Base-by-base conservation (phyloP, 2,329 filamentous ascomycete genomes). In the Nothopassalora personata region DNA sequence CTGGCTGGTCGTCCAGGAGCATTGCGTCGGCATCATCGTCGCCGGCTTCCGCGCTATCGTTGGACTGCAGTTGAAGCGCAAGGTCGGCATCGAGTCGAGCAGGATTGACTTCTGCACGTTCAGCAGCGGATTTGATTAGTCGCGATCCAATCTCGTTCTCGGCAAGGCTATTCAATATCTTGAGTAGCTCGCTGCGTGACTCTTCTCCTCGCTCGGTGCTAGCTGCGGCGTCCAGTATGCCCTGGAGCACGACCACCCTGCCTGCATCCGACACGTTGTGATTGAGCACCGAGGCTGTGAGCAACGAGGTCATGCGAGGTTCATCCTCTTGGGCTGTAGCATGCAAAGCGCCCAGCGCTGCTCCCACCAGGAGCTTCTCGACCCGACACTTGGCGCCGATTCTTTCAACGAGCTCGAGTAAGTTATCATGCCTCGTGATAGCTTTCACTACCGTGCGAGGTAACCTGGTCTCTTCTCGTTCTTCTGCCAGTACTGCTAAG, bases 401-500 rank as follows among this genome's bases (percentile, higher is more conserved):
- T 34, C 85, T 80, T 1, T 82, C 73, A 1, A 93, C 76, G 11
- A 83, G 79, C 43, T 75, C 74, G n/a, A 83, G 77, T 28, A 91
- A 76, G 50, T 85, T 79, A 0, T 83, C 78, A 19, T 89, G 75
- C 62, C 84, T 86, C 60, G 90, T 76, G 5, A 94, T 74, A 9
- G 84, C 83, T 71, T 86, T 90, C 31, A 87, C 82, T 4, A 93
- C 85, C 61, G 84, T 83, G 67, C 81, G 82, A 0, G 90, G 87
- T 58, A 96, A 80, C 62, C 84, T 83, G 61, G 85, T 83, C 4
- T 86, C 82, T 3, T 85, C 85, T 70, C 90, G 86, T 73, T 91
- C 87, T 70, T 96, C 89, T 1, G 90, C 88, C 46, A 97, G 78
- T 19, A 96, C 86, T 4, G 89, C 86, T 55, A 97, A 76, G 69